phyloP scores from a whole-genome alignment of 1,284 basidiomycete species.

The Trichosporon faecale region DNA sequence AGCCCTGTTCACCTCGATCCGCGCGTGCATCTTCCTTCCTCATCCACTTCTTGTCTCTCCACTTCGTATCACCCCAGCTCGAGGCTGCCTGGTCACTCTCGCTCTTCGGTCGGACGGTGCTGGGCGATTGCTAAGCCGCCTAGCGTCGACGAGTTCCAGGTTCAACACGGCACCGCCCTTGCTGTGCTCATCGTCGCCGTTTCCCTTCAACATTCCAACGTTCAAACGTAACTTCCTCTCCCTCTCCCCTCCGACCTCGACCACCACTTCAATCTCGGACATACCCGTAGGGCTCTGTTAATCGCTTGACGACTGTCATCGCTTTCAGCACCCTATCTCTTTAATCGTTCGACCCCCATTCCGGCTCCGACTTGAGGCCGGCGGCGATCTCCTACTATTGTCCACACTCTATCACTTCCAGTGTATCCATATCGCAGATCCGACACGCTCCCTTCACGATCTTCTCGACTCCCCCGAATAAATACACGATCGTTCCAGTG shows the following conservation, averaged over 20 bases:
- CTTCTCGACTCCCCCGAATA: background rate
- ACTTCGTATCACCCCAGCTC: background rate
- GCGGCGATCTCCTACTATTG: constrained; percentile 4
- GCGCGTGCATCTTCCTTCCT: background rate
- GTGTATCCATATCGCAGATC: background rate
- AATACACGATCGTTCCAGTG: constrained; percentile 1
- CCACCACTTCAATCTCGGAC: background rate
- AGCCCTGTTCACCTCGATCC: background rate
- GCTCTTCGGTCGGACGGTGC: background rate
- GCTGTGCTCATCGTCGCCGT: background rate
- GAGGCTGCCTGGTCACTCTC: background rate
- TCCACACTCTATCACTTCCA: background rate
- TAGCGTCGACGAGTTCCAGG: background rate
- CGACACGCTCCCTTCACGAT: background rate
- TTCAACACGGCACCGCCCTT: background rate
- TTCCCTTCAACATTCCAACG: background rate
- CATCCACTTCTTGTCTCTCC: background rate
- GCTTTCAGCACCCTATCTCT: background rate
- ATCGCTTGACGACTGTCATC: background rate
- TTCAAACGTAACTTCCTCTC: background rate
- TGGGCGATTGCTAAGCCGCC: background rate
- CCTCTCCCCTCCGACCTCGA: background rate
- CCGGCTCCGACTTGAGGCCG: constrained; percentile 3
- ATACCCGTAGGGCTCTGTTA: background rate
- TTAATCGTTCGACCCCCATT: background rate